Base-by-base conservation (phyloP, 805 yeast species). In the Kodamaea leandrae region DNA sequence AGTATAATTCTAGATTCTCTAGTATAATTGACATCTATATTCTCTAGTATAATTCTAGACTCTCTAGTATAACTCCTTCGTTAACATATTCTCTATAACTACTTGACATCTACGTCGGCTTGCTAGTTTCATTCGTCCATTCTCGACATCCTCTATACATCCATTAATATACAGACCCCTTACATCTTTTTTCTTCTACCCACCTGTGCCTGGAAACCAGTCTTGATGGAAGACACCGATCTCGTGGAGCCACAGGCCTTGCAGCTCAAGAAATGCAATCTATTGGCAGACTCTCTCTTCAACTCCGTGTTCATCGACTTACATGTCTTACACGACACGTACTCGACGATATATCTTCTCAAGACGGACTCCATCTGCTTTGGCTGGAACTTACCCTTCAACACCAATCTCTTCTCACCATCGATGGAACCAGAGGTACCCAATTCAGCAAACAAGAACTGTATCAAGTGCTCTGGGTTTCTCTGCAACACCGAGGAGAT, bases 391-490 rank as follows among this genome's bases (percentile, higher is more conserved):
- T 95, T 86, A 75, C 99, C 99, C 76, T 88, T 93, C 66, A 93
- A 91, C 49, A 93, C 89, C 64, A 93, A 80, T 69, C 99, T 84
- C 75, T 89, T 87, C 67, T 87, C 91, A 65, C 98, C 99, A 70
- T 93, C 99, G 46, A 93, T 91, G 42, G 97, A 90, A 61, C 99
- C 99, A 2, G 98, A 88, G 15, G 99, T 93, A 82, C 99, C 99
- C 78, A 93, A 77, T 73, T 93, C 99, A 1, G 98, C 97, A 70
- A 93, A 93, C 68, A 93, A 71, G 69, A 85, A 93, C 72, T 89
- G 96, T 66, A 93, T 93, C 51, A 93, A 82, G 71, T 93, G 99
- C 60, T 93, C 99, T 53, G 96, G 93, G 41, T 89, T 86, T 73
- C 99, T 83, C 68, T 93, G 97, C 73, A 93, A 77, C 43, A 89